Evolutionary conservation across 1,284 basidiomycete species (phyloP).

Genomic region (Boletus coffeatus): DNA sequence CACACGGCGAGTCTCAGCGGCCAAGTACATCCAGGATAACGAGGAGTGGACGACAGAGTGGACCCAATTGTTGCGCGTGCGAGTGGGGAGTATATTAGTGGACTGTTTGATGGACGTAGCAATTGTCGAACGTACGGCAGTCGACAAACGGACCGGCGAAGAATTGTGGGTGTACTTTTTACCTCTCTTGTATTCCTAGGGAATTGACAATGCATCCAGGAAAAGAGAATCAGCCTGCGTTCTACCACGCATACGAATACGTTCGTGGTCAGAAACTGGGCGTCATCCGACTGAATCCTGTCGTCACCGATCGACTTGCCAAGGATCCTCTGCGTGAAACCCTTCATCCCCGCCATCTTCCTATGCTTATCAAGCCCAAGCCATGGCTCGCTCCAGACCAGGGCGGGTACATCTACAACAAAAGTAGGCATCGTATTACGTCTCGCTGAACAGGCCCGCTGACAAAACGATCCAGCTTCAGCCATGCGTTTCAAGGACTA

Average conservation of each 20-base stretch:
- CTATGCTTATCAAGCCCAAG: constrained; percentile 91
- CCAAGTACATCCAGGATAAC: constrained; percentile 57
- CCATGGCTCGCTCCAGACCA: constrained; percentile 80
- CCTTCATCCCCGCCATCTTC: constrained; percentile 89
- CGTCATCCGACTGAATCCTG: constrained; percentile 84
- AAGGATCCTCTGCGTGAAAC: constrained; percentile 74
- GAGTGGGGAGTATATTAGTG: constrained; percentile 81
- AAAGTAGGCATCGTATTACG: constrained; percentile 41
- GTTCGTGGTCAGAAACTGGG: constrained; percentile 89
- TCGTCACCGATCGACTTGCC: constrained; percentile 74
- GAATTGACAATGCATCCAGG: constrained; percentile 32
- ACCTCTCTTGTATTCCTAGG: background rate
- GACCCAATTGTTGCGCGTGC: constrained; percentile 74
- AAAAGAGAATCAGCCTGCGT: constrained; percentile 84
- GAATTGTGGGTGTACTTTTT: constrained; percentile 42
- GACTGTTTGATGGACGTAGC: constrained; percentile 84
- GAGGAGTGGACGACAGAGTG: constrained; percentile 77
- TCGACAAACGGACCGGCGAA: constrained; percentile 53
- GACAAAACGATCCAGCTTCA: constrained; percentile 38
- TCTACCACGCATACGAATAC: constrained; percentile 92
- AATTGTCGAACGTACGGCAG: constrained; percentile 61
- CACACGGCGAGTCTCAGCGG: constrained; percentile 52
- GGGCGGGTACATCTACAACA: constrained; percentile 83
- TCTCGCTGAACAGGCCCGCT: background rate
- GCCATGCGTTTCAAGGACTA: constrained; percentile 93